phyloP scores from a whole-genome alignment of 106 monocot genomes.

The Dactylorhiza incarnata region DNA sequence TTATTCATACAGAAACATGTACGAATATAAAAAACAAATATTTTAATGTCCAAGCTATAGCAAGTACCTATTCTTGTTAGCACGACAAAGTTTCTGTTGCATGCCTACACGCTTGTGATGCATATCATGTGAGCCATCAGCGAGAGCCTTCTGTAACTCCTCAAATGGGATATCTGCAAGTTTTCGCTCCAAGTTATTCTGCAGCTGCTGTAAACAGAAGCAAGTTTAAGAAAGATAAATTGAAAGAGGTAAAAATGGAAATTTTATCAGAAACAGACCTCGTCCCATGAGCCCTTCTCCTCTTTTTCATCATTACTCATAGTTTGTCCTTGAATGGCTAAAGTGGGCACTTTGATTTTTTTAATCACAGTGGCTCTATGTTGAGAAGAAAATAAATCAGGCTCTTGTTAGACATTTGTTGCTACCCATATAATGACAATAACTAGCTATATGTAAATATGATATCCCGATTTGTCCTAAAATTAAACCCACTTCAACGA shows the following conservation, averaged over 20 bases:
- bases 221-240: not conserved
- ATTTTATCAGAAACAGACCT: not conserved
- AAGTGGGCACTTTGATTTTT: not conserved
- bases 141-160: constrained; percentile 64
- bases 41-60: not conserved
- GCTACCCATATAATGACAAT: not conserved
- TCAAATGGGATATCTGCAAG: constrained; percentile 73
- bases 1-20: not conserved
- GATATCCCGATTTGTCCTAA: no score
- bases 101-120: not conserved
- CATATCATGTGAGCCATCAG: constrained; percentile 55
- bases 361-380: not conserved
- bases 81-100: constrained; percentile 30
- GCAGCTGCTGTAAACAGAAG: constrained; percentile 14
- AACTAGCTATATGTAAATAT: not conserved
- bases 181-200: constrained; percentile 44
- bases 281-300: not conserved
- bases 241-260: not conserved
- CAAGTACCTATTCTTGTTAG: constrained; percentile 76
- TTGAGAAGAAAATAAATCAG: not conserved
- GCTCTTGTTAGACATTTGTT: not conserved
- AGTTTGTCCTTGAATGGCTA: not conserved
- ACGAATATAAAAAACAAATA: not conserved
- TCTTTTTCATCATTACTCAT: not conserved
- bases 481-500: no score